phyloP scores from a whole-genome alignment of 805 yeast genomes.

The Dipodascus geniculatus region DNA sequence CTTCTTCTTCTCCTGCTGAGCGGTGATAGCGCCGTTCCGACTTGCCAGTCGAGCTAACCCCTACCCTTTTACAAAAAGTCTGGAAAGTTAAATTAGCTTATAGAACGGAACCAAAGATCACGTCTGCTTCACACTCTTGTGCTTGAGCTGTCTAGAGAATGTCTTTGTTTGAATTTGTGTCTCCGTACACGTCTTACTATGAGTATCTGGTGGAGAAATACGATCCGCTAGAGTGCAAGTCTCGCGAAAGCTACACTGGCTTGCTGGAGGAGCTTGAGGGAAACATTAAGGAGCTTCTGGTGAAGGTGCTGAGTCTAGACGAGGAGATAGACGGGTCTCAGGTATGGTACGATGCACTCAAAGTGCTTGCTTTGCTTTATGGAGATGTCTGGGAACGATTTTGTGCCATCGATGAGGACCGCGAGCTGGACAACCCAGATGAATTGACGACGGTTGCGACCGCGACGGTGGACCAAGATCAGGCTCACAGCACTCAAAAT shows the following conservation, averaged over 20 bases:
- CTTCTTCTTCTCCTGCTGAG: no score
- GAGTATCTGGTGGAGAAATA: background rate
- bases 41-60: no score
- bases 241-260: background rate
- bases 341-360: background rate
- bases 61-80: no score
- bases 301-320: background rate
- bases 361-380: background rate
- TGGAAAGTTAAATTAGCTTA: no score
- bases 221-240: background rate
- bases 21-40: no score
- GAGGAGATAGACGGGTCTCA: background rate
- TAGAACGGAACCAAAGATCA: no score
- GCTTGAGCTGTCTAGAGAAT: background rate
- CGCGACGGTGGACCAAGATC: background rate
- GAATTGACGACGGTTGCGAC: background rate
- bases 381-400: background rate
- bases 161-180: background rate
- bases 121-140: no score
- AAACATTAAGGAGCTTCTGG: background rate
- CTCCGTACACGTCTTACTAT: background rate
- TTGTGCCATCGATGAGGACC: background rate
- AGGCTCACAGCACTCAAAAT: background rate
- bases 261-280: background rate
- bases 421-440: background rate